Evolutionary conservation across 169 alveolate species (phyloP), one percentile per base, ranked within the genome.

Genomic region (Miamiensis avidus): DNA sequence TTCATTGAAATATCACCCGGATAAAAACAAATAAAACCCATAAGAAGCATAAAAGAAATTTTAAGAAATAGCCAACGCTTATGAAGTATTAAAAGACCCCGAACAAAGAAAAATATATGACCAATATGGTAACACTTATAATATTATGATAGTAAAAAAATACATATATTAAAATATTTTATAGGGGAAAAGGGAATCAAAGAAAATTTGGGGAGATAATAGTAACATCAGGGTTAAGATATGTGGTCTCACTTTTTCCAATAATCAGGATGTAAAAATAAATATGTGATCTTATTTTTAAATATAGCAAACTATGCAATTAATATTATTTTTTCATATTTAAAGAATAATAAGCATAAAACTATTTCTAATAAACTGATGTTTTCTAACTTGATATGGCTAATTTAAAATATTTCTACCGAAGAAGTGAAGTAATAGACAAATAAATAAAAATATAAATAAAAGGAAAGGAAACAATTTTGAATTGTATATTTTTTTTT

Each of bases 91-190:
- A 1, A 86, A 84, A 31, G 95, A 92, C 75, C 95, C 94, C 28
- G 95, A 92, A 78, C 75, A 91, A 81, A 93, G 93, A 78, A 84
- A 89, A 82, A 69, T 95, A 31, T 95, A 95, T 85, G 97, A 95
- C 78, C 81, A 88, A 65, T 93, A 92, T 82, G 97, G 97, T 26
- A 95, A 93, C n/a, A n/a, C n/a, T n/a, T n/a, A n/a, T n/a, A n/a
- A n/a, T n/a, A n/a, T n/a, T n/a, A n/a, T n/a, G n/a, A n/a, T n/a
- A n/a, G n/a, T n/a, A n/a, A n/a, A n/a, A n/a, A n/a, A n/a, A n/a
- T n/a, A n/a, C n/a, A n/a, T n/a, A n/a, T n/a, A 49, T 49, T 49
- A 11, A 49, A 49, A 11, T 49, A 11, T 11, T 49, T 49, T 49
- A 11, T 11, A 49, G 69, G 69, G 4, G 69, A 49, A 49, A 11